Base-by-base conservation (phyloP, 176 grass and related monocot species). In the Rhynchospora pubera region DNA sequence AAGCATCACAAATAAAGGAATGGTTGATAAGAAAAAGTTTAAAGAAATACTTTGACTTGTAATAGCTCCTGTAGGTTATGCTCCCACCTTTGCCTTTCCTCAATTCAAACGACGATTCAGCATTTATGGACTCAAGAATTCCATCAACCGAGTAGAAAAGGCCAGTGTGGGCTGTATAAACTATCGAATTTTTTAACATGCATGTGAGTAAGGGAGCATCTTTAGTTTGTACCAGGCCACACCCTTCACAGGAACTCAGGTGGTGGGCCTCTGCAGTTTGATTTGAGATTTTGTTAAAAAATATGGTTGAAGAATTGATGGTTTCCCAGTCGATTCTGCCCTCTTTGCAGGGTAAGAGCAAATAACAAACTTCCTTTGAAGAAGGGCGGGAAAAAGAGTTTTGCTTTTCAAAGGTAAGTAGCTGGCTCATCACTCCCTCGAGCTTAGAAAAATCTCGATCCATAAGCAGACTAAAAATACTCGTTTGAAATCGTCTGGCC, bases 241-340 rank as follows among this genome's bases (percentile, higher is more conserved):
- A 75, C 47, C 12, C 11, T 66, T 22, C 42, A 39, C 74, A 62
- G 85, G 85, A 85, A 84, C 85, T 88, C 77, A n/a, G 83, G 86
- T 80, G 34, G 70, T 76, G 77, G 61, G 78, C 83, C 64, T 67
- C 68, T 9, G 0, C 61, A 60, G 75, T 68, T 55, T 86, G 65
- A 26, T 83, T 48, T 18, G 5, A 77, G 57, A n/a, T 55, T 78
- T 87, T 79, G 83, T 48, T 56, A 0, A 80, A 68, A 83, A 83
- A 65, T 2, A 87, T 84, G 48, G 69, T 43, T 46, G 62, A 75
- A 19, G 84, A 91, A 48, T 83, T 90, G 7, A 93, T 89, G 79
- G 81, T 84, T 39, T 80, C 80, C 93, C 93, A 97, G 87, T 97
- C 91, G 83, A 97, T 61, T 91, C 84, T 97, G 15, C 87, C 91